Evolutionary conservation across 148 eudicot species (phyloP).

Genomic region (Silene latifolia): DNA sequence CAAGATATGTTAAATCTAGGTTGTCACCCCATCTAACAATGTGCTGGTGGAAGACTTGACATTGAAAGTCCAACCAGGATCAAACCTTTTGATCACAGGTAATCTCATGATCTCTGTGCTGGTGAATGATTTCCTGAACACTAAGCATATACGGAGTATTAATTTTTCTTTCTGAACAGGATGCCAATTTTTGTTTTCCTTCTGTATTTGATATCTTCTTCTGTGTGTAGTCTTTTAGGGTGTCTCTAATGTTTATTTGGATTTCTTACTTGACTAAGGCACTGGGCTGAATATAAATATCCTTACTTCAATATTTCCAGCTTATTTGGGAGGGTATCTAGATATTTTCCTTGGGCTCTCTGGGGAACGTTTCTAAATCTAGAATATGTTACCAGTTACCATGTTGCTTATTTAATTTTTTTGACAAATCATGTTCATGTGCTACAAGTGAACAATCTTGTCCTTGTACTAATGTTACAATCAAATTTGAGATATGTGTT

Average conservation of each 20-base stretch:
- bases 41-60: conserved; percentile 86
- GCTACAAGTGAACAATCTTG: too few species aligned
- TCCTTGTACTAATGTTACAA: too few species aligned
- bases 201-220: neutral
- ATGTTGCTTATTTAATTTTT: neutral
- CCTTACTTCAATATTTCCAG: too few species aligned
- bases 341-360: neutral
- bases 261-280: neutral
- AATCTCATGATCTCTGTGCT: neutral
- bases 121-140: neutral
- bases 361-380: neutral
- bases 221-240: neutral
- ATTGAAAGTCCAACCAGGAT: conserved; percentile 81
- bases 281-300: too few species aligned
- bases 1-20: conserved; percentile 38
- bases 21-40: conserved; percentile 95
- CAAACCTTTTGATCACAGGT: conserved; percentile 98
- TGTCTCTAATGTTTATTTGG: neutral
- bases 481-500: too few species aligned
- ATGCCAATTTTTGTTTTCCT: neutral
- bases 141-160: neutral
- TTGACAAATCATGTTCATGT: neutral
- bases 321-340: neutral
- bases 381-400: neutral
- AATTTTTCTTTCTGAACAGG: neutral